Conservation (phyloP, 2,329 filamentous ascomycete species). For the Atkinsonella hypoxylon region DNA sequence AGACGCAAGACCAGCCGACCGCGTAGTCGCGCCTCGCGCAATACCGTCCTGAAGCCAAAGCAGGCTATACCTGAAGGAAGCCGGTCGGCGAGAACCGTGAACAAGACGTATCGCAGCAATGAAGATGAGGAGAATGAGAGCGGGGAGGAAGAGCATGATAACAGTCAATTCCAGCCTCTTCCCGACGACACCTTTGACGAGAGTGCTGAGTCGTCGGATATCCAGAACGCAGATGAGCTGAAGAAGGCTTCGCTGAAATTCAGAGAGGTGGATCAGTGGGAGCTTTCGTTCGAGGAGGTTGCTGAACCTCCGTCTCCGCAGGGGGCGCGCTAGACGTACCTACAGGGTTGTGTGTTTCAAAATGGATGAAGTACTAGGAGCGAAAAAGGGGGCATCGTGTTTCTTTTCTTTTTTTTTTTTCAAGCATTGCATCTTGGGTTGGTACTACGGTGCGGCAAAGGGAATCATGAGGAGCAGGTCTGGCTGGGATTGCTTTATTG, state of each 20-base stretch:
- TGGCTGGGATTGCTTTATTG: not conserved
- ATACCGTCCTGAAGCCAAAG: conserved; percentile 14
- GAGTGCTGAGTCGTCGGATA: conserved; percentile 19
- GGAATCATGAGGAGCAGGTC: not conserved
- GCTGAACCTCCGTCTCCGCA: conserved; percentile 42
- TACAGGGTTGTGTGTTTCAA: not conserved
- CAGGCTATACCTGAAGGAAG: conserved; percentile 12
- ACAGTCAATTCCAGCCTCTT: conserved; percentile 29
- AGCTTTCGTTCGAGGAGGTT: conserved; percentile 55
- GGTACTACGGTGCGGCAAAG: not conserved
- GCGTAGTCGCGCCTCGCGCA: conserved; percentile 13
- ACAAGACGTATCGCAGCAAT: conserved; percentile 38
- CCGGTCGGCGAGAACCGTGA: conserved; percentile 14
- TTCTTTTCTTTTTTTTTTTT: not conserved
- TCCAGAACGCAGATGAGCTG: conserved; percentile 37
- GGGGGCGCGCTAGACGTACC: conserved; percentile 30
- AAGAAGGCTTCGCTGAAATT: conserved; percentile 51
- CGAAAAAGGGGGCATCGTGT: not conserved
- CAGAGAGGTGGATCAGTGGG: conserved; percentile 57
- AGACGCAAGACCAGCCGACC: conserved; percentile 21
- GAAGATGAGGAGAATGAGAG: conserved; percentile 49
- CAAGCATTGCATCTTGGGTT: not conserved
- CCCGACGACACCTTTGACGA: conserved; percentile 33
- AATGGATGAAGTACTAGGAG: not conserved
- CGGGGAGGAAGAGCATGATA: conserved; percentile 23